Evolutionary conservation across 805 yeast species (phyloP).

Genomic region (Pichia paraexigua): DNA sequence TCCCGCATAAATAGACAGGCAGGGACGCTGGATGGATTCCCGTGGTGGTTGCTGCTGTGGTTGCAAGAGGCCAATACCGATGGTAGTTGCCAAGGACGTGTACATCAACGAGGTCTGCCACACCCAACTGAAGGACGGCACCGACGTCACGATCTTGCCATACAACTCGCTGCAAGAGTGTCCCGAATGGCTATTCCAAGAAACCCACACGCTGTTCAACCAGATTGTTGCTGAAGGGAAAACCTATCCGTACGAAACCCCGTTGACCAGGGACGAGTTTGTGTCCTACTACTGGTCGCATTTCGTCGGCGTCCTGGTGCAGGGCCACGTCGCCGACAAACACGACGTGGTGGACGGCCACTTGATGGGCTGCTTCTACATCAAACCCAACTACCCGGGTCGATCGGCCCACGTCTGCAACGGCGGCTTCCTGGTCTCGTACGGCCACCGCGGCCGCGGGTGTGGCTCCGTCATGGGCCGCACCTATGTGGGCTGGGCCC

Average conservation of each 20-base stretch:
- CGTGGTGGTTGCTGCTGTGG: no score
- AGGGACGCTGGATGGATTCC: no score
- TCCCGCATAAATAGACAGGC: no score
- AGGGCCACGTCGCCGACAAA: constrained; percentile 27
- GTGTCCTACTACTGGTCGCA: constrained; percentile 57
- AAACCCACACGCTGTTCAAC: constrained; percentile 48
- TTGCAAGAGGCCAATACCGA: no score
- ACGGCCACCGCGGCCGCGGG: constrained; percentile 45
- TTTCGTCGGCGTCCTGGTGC: constrained; percentile 56
- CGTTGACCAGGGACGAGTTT: constrained; percentile 42
- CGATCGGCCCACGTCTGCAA: constrained; percentile 83
- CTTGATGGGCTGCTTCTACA: constrained; percentile 66
- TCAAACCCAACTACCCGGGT: constrained; percentile 86
- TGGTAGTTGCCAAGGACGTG: neutral
- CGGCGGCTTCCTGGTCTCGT: constrained; percentile 74
- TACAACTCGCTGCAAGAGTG: constrained; percentile 39
- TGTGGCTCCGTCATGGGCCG: constrained; percentile 64
- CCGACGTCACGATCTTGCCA: constrained; percentile 48
- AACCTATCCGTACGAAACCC: constrained; percentile 59
- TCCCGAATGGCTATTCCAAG: constrained; percentile 42
- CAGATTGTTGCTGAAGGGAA: constrained; percentile 60
- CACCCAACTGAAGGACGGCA: constrained; percentile 21
- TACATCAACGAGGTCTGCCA: constrained; percentile 9
- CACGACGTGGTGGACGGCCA: neutral
- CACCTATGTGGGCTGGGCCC: constrained; percentile 64